These are phyloP conservation scores for Beauveria australis DNA, from an alignment of 2,329 filamentous ascomycete species.

Conservation along the genomic window DNA sequence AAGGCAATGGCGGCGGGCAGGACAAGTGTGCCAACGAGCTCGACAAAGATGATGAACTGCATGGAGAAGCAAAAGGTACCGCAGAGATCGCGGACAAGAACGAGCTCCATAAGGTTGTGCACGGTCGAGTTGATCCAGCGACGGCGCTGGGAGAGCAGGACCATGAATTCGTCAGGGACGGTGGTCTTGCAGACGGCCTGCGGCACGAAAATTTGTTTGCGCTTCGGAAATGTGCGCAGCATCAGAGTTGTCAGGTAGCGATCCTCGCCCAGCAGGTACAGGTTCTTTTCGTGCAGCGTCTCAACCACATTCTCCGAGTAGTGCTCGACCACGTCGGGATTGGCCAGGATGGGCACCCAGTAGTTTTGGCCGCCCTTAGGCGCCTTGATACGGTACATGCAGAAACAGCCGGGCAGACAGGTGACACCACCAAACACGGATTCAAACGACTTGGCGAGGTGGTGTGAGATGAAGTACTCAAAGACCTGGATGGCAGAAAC, in stretches of 20 bases:
- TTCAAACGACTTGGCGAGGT: slow-evolving; percentile 93
- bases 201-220: slow-evolving; percentile 96
- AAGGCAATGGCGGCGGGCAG: slow-evolving; percentile 94
- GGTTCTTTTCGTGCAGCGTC: slow-evolving; percentile 94
- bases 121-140: slow-evolving; percentile 99
- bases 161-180: slow-evolving; percentile 85
- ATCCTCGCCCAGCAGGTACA: slow-evolving; percentile 86
- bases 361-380: slow-evolving; percentile 98
- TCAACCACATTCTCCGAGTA: slow-evolving; percentile 99
- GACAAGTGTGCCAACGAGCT: slow-evolving; percentile 88
- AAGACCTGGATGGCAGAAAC: slow-evolving; percentile 98
- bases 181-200: slow-evolving; percentile 99
- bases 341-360: slow-evolving; percentile 97
- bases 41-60: slow-evolving; percentile 97
- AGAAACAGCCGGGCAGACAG: slow-evolving; percentile 97
- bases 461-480: slow-evolving; percentile 98
- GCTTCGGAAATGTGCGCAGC: slow-evolving; percentile 97
- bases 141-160: slow-evolving; percentile 86
- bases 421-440: slow-evolving; percentile 98
- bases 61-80: slow-evolving; percentile 99
- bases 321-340: slow-evolving; percentile 97
- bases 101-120: slow-evolving; percentile 96
- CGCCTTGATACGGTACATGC: slow-evolving; percentile 99
- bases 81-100: slow-evolving; percentile 90
- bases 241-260: slow-evolving; percentile 94